Conservation (phyloP, 495 filamentous ascomycete genomes). For the Penicillium argentinense region DNA sequence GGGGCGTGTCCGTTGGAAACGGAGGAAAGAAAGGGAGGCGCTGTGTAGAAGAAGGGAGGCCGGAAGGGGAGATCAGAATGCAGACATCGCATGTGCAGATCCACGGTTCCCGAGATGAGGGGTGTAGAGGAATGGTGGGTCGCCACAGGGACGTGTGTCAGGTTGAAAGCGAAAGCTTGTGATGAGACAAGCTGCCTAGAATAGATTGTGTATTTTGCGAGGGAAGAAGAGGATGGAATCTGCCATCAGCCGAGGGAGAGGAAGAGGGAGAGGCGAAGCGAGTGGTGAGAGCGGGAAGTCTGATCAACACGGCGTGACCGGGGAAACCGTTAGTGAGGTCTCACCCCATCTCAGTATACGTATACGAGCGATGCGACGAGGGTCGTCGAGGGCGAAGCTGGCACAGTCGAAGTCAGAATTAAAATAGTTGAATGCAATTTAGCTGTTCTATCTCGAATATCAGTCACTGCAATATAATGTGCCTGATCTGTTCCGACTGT, state of each 20-base stretch:
- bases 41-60: not conserved
- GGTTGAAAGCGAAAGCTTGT: not conserved
- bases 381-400: too few relatives aligned
- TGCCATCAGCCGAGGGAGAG: not conserved
- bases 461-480: too few relatives aligned
- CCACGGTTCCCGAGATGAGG: constrained; percentile 25
- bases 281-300: constrained; percentile 1
- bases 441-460: too few relatives aligned
- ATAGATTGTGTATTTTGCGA: not conserved
- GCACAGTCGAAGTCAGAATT: too few relatives aligned
- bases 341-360: too few relatives aligned
- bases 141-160: constrained; percentile 13
- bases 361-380: too few relatives aligned
- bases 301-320: constrained; percentile 2
- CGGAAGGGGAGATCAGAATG: not conserved
- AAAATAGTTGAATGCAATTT: too few relatives aligned
- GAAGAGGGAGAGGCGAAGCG: constrained; percentile 2
- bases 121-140: constrained; percentile 8
- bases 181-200: not conserved
- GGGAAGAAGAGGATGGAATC: not conserved
- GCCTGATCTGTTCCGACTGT: too few relatives aligned
- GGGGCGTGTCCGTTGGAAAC: not conserved
- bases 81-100: constrained; percentile 13
- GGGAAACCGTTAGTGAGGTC: not conserved
- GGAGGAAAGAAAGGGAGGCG: not conserved